Percentiles rank a stretch among this genome's conserved stretches.
phyloP scores from a whole-genome alignment of 1,139 yeast species.

The Candida gigantensis region DNA sequence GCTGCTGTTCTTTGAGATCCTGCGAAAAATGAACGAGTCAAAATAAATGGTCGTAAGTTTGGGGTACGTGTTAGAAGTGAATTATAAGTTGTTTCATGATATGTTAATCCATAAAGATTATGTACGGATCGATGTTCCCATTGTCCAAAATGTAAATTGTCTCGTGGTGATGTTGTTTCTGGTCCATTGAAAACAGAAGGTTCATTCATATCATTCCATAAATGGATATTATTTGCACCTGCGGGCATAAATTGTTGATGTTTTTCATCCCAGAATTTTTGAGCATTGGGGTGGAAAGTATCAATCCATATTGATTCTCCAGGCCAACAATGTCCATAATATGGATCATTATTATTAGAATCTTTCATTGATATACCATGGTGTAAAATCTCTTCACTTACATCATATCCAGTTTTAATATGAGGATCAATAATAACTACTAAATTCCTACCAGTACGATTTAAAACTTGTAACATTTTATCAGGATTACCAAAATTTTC shows the following conservation, averaged over 20 bases:
- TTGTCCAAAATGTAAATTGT: slow-evolving; percentile 71
- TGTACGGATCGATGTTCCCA: slow-evolving; percentile 93
- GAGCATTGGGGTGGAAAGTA: slow-evolving; percentile 66
- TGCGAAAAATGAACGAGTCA: slow-evolving; percentile 83
- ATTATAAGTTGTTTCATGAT: slow-evolving; percentile 76
- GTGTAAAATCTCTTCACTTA: slow-evolving; percentile 54
- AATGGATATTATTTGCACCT: slow-evolving; percentile 59
- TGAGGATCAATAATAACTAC: slow-evolving; percentile 93
- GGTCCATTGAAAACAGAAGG: slow-evolving; percentile 96
- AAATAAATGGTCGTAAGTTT: slow-evolving; percentile 75
- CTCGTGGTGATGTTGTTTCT: slow-evolving; percentile 86
- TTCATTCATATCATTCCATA: slow-evolving; percentile 99
- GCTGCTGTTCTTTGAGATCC: slow-evolving; percentile 93
- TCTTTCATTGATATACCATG: slow-evolving; percentile 44
- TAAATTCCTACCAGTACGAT: slow-evolving; percentile 72
- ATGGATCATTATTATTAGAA: slow-evolving; percentile 41
- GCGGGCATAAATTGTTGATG: slow-evolving; percentile 49
- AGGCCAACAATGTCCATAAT: slow-evolving; percentile 96
- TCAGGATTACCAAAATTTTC: slow-evolving; percentile 75
- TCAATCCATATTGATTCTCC: slow-evolving; percentile 96
- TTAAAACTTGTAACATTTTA: slow-evolving; percentile 63
- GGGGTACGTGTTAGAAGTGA: slow-evolving; percentile 55
- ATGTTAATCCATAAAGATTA: slow-evolving; percentile 77
- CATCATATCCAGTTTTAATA: slow-evolving; percentile 66
- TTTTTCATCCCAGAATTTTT: slow-evolving; percentile 56